Evolutionary conservation across 2,329 filamentous ascomycete genomes (phyloP).

Genomic region (Sclerotinia sclerotiorum): DNA sequence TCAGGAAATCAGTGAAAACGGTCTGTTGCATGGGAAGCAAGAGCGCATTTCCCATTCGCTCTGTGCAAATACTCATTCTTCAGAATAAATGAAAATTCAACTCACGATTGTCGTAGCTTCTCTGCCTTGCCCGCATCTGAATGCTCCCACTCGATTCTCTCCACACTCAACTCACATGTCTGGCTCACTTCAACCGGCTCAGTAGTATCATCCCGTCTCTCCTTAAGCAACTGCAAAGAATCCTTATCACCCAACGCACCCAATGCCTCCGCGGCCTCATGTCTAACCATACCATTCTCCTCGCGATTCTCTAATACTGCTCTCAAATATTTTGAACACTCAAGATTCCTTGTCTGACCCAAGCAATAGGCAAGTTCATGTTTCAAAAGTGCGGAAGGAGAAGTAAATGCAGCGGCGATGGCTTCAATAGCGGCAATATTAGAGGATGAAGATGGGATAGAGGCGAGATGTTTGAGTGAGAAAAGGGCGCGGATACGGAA

Average conservation of each 20-base stretch:
- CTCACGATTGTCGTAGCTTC: conserved; percentile 77
- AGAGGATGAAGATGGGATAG: conserved; percentile 56
- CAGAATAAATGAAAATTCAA: conserved; percentile 16
- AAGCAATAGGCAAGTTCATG: conserved; percentile 97
- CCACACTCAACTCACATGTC: conserved; percentile 96
- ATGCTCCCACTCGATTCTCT: conserved; percentile 90
- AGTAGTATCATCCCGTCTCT: conserved; percentile 70
- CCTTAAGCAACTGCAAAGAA: conserved; percentile 71
- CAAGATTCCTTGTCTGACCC: conserved; percentile 79
- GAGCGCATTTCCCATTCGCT: background rate
- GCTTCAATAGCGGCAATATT: conserved; percentile 66
- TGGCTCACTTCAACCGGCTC: conserved; percentile 84
- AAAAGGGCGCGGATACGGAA: conserved; percentile 95
- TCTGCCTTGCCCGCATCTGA: conserved; percentile 70
- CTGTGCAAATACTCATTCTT: background rate
- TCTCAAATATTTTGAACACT: conserved; percentile 71
- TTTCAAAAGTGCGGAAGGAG: conserved; percentile 86
- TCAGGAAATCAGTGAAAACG: background rate
- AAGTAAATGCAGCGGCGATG: conserved; percentile 83
- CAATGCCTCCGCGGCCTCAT: conserved; percentile 93
- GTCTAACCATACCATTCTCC: conserved; percentile 94
- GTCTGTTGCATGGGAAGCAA: background rate
- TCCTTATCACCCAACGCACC: conserved; percentile 77
- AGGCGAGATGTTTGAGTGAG: conserved; percentile 91
- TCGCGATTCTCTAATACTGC: conserved; percentile 70